phyloP scores from a whole-genome alignment of 805 yeast species.

The baker's yeast (Saccharomyces cerevisiae) region DNA sequence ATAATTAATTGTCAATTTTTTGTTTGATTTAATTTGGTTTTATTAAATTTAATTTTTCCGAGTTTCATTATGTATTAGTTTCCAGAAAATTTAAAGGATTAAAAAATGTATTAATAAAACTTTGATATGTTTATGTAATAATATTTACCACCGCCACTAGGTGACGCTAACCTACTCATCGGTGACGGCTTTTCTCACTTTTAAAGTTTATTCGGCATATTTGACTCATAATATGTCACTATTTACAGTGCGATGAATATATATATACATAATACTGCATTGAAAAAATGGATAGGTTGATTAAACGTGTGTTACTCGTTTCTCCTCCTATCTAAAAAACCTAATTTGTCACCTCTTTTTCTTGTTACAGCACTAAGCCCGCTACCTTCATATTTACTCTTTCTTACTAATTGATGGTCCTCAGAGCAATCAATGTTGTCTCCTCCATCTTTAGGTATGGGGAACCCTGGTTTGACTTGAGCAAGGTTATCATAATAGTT shows the following conservation, averaged over 20 bases:
- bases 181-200: background rate
- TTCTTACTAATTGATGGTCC: conserved; percentile 35
- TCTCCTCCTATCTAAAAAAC: conserved; percentile 22
- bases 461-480: conserved; percentile 48
- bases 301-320: background rate
- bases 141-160: background rate
- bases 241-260: background rate
- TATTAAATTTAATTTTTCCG: background rate
- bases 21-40: background rate
- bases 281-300: background rate
- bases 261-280: background rate
- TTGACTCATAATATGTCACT: background rate
- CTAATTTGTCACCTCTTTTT: conserved; percentile 44
- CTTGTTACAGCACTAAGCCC: conserved; percentile 54
- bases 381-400: conserved; percentile 61
- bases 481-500: conserved; percentile 32
- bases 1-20: conserved; percentile 8
- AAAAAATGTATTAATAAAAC: background rate
- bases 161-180: background rate
- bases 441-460: conserved; percentile 24
- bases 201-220: background rate
- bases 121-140: background rate
- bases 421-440: conserved; percentile 13
- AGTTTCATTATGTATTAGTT: background rate
- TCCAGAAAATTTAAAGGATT: background rate